Evolutionary conservation across 768 basidiomycete genomes (phyloP), one percentile per base, ranked within the genome.

Genomic region (Pulveroboletus frians): DNA sequence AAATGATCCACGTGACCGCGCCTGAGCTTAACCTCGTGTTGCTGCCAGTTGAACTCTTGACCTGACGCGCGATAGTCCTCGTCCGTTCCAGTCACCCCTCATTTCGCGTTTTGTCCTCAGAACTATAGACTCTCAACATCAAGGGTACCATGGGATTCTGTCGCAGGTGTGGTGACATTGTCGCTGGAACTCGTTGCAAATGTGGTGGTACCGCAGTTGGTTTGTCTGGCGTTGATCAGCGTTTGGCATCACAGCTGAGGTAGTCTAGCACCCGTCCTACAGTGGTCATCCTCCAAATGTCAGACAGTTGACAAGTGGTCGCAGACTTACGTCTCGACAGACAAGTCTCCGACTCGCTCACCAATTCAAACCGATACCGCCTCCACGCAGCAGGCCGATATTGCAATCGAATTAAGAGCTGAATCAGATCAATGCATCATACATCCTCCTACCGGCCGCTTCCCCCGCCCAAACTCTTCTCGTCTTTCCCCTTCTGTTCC

Each of bases 111-210:
- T 35, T 23, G 21, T 29, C 41, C 15, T 6, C 6, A 5, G 18
- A 32, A 5, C 21, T 34, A n/a, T 43, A 39, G 21, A 42, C 27
- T 35, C 27, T 35, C 31, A 9, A 5, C 14, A 23, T 23, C 30
- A 26, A 15, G 32, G 35, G 8, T n/a, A 35, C 35, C 18, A 92
- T 92, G 89, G 85, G 85, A 20, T 92, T 92, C 61, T 92, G 90
- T 71, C 78, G 86, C 51, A 76, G 87, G 63, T 92, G 89, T 61
- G 90, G 89, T 49, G 85, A 91, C 54, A 89, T 92, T 50, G 88
- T 91, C 29, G 62, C 73, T 31, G 80, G 80, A 42, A 67, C 71
- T 37, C 84, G 84, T 45, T 91, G 88, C 68, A 84, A 79, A 67
- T 92, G 89, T 66, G 89, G 90, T 55, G 90, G 90, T 46, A 71